These are phyloP conservation scores for Amaranthus tricolor DNA, from an alignment of 179 eudicot genomes.

Conservation along the genomic window DNA sequence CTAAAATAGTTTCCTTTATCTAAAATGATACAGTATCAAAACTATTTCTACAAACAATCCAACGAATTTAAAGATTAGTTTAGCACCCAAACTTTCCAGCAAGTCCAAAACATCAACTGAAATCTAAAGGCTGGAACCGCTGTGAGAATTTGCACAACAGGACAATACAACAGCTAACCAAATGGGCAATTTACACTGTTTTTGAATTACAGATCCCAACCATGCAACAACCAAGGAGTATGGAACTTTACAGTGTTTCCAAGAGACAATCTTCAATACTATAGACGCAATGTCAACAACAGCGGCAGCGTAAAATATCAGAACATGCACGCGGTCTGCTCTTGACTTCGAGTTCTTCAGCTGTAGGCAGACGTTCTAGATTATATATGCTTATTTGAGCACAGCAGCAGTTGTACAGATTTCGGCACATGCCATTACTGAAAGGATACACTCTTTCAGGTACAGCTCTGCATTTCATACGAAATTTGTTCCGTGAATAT, in stretches of 20 bases:
- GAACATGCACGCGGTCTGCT: conserved; percentile 55
- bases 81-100: no score
- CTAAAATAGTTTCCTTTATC: no score
- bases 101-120: no score
- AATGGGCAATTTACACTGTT: conserved; percentile 3
- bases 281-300: conserved; percentile 37
- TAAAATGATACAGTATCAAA: no score
- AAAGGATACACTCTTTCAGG: conserved; percentile 87
- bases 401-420: conserved; percentile 70
- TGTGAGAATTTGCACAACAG: no score
- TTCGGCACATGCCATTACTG: conserved; percentile 72
- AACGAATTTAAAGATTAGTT: no score
- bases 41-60: no score
- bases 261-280: not conserved
- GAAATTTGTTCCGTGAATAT: conserved; percentile 7
- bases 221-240: not conserved
- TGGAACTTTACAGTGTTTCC: conserved; percentile 19
- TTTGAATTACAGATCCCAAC: not conserved
- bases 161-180: not conserved
- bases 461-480: conserved; percentile 56
- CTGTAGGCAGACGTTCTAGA: conserved; percentile 65
- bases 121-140: no score
- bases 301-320: conserved; percentile 63
- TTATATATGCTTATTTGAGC: conserved; percentile 43
- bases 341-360: conserved; percentile 67